These are phyloP conservation scores for Bryoerythrophyllum caledonicum DNA, from an alignment of 225 moss, liverwort and hornwort species.

Conservation along the genomic window DNA sequence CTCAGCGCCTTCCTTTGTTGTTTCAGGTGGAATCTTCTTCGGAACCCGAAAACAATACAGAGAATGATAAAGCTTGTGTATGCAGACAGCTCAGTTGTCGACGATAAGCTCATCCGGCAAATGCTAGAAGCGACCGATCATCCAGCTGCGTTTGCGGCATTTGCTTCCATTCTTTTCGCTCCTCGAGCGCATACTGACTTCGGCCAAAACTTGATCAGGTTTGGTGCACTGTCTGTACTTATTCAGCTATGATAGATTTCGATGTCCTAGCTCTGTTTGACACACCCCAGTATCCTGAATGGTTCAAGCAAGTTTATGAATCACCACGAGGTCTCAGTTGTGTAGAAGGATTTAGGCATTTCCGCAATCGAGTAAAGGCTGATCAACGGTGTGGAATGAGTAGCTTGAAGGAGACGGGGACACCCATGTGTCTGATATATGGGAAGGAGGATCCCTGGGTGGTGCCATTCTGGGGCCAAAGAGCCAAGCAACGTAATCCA, in stretches of 20 bases:
- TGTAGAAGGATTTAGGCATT: background rate
- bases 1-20: background rate
- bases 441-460: conserved; percentile 39
- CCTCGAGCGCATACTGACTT: conserved; percentile 48
- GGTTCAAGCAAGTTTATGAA: background rate
- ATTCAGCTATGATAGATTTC: background rate
- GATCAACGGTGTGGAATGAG: background rate
- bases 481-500: conserved; percentile 26
- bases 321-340: background rate
- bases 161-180: conserved; percentile 55
- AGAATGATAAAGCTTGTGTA: conserved; percentile 40
- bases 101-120: conserved; percentile 36
- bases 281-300: background rate
- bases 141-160: conserved; percentile 59
- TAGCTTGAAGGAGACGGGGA: conserved; percentile 29
- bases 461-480: conserved; percentile 35
- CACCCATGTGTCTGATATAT: conserved; percentile 36
- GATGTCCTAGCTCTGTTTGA: background rate
- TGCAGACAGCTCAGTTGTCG: conserved; percentile 33
- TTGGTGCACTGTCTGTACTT: conserved; percentile 2
- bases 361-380: background rate
- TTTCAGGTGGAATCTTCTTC: conserved; percentile 54
- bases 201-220: conserved; percentile 40
- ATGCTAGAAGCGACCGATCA: conserved; percentile 48
- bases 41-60: conserved; percentile 34